A percentile compares a stretch with the other conserved stretches of the same genome.
phyloP scores from a whole-genome alignment of 768 basidiomycete species.

The Suillus tomentosus region DNA sequence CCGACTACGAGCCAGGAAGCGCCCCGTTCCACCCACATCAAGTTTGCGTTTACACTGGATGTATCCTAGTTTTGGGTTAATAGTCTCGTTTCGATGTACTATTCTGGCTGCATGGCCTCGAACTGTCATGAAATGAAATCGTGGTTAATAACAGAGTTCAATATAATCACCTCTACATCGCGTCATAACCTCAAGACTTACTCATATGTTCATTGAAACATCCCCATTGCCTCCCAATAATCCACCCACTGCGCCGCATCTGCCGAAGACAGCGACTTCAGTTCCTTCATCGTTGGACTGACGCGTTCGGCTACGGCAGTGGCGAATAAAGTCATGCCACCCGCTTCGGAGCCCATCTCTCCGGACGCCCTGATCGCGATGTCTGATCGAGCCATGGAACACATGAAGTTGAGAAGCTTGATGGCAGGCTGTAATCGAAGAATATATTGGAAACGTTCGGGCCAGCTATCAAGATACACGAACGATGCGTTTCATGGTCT shows the following conservation, averaged over 20 bases:
- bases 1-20: too few species aligned
- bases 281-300: constrained; percentile 32
- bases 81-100: too few species aligned
- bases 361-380: constrained; percentile 3
- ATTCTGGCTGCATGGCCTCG: too few species aligned
- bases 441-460: neutral
- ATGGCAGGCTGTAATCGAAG: constrained; percentile 27
- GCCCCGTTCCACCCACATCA: too few species aligned
- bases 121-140: too few species aligned
- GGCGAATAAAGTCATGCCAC: constrained; percentile 18
- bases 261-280: constrained; percentile 21
- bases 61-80: too few species aligned
- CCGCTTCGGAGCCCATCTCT: constrained; percentile 1
- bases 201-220: constrained; percentile 10
- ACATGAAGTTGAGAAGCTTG: constrained; percentile 32
- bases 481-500: constrained; percentile 29
- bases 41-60: too few species aligned
- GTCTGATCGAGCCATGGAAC: constrained; percentile 22
- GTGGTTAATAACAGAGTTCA: too few species aligned
- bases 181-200: too few species aligned
- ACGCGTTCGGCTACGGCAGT: constrained; percentile 27
- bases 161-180: too few species aligned
- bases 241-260: constrained; percentile 34
- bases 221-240: constrained; percentile 35
- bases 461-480: constrained; percentile 11